A percentile compares a stretch with the other conserved stretches of the same genome.
phyloP scores from a whole-genome alignment of 2,329 filamentous ascomycete species.

The Penicillium janthinellum region DNA sequence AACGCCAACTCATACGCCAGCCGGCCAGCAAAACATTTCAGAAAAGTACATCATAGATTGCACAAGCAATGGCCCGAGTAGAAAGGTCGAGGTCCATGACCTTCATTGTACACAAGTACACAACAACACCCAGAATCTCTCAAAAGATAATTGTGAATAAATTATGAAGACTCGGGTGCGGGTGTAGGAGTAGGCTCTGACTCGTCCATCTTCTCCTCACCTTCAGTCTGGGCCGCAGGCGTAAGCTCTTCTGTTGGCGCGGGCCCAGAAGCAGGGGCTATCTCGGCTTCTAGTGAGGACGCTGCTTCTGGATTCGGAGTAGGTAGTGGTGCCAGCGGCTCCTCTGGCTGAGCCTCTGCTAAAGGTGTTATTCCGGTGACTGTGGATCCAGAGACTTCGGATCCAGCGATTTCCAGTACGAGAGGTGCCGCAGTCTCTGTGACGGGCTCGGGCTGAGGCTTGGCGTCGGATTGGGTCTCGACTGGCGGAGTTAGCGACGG shows the following conservation, averaged over 20 bases:
- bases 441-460: not conserved
- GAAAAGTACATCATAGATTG: conserved; percentile 5
- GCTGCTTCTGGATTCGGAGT: not conserved
- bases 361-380: not conserved
- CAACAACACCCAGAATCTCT: not conserved
- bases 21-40: not conserved
- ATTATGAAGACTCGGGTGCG: conserved; percentile 5
- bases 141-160: not conserved
- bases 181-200: conserved; percentile 3
- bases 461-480: not conserved
- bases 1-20: conserved; percentile 3
- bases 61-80: not conserved
- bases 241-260: not conserved
- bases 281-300: not conserved
- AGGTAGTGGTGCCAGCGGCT: not conserved
- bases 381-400: not conserved
- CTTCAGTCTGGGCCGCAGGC: not conserved
- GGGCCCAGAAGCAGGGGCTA: not conserved
- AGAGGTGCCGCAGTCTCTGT: not conserved
- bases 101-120: conserved; percentile 1
- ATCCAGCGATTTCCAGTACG: not conserved
- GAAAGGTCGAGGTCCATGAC: not conserved
- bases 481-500: not conserved
- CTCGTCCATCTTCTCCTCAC: conserved; percentile 8
- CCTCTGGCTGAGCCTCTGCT: not conserved